Conservation (phyloP, 805 yeast genomes). For the Kazachstania africana region DNA sequence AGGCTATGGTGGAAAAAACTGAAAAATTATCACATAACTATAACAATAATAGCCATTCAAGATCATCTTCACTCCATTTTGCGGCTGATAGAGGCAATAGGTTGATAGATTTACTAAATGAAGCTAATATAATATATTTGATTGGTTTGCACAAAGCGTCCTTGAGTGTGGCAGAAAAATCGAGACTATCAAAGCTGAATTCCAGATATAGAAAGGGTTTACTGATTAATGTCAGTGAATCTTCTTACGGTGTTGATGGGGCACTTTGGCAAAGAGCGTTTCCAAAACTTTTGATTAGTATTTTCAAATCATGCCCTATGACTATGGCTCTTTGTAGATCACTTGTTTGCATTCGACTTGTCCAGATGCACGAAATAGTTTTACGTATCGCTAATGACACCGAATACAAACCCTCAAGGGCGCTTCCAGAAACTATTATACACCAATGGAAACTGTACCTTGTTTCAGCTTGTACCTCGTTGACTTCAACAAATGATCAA, state of each 20-base stretch:
- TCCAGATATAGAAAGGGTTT: constrained; percentile 49
- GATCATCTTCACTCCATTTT: constrained; percentile 51
- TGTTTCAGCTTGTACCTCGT: constrained; percentile 82
- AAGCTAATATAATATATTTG: constrained; percentile 53
- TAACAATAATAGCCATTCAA: constrained; percentile 32
- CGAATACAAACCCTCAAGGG: constrained; percentile 22
- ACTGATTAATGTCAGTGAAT: constrained; percentile 69
- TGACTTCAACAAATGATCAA: constrained; percentile 84
- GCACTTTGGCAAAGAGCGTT: constrained; percentile 91
- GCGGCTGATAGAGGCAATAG: constrained; percentile 73
- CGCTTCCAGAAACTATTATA: constrained; percentile 58
- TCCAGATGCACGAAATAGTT: constrained; percentile 68
- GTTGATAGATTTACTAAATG: constrained; percentile 64
- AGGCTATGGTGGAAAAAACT: constrained; percentile 52
- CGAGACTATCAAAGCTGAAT: constrained; percentile 53
- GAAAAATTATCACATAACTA: constrained; percentile 8
- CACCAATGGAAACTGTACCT: constrained; percentile 85
- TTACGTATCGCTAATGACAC: constrained; percentile 40
- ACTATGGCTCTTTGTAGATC: constrained; percentile 90
- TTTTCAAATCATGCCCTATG: constrained; percentile 77
- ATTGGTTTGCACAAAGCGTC: constrained; percentile 38
- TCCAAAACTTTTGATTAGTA: constrained; percentile 58
- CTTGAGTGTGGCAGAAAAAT: constrained; percentile 66
- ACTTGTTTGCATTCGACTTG: constrained; percentile 77
- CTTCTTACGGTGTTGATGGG: constrained; percentile 89